Percentiles rank a stretch among this genome's conserved stretches.
phyloP scores from a whole-genome alignment of 768 basidiomycete species.

The Lyophyllum decastes region DNA sequence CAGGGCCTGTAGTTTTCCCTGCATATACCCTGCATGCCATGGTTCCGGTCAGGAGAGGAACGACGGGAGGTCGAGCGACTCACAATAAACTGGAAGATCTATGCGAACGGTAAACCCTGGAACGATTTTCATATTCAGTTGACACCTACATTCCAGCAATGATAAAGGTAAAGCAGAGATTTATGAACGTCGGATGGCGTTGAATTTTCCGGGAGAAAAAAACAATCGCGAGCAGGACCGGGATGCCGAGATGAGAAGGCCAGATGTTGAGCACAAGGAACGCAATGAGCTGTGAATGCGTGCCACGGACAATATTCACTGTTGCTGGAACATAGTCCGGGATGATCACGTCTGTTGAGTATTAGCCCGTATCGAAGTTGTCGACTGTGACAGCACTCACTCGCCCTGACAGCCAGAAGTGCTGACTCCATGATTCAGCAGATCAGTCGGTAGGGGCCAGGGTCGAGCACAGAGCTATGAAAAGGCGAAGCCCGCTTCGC shows the following conservation, averaged over 20 bases:
- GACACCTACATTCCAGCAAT: slow-evolving; percentile 44
- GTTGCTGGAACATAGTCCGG: slow-evolving; percentile 10
- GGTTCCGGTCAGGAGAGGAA: background rate
- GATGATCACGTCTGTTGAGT: background rate
- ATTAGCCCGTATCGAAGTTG: background rate
- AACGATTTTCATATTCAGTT: background rate
- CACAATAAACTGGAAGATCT: slow-evolving; percentile 45
- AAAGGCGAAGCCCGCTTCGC: slow-evolving; percentile 20
- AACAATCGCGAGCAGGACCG: slow-evolving; percentile 41
- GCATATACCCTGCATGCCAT: slow-evolving; percentile 37
- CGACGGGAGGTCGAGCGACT: slow-evolving; percentile 9
- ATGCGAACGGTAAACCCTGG: background rate
- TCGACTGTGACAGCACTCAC: background rate
- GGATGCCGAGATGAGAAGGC: slow-evolving; percentile 52
- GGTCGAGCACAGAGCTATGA: background rate
- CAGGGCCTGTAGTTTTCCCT: slow-evolving; percentile 41
- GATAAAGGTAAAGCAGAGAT: slow-evolving; percentile 45
- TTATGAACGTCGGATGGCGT: slow-evolving; percentile 48
- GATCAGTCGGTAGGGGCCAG: background rate
- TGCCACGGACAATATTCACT: slow-evolving; percentile 44
- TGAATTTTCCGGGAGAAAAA: slow-evolving; percentile 42
- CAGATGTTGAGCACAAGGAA: slow-evolving; percentile 50
- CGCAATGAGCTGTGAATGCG: slow-evolving; percentile 37
- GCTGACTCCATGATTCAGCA: slow-evolving; percentile 4
- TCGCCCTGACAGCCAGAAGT: background rate